Evolutionary conservation across 805 yeast genomes (phyloP).

Genomic region (Candida krabiensis): DNA sequence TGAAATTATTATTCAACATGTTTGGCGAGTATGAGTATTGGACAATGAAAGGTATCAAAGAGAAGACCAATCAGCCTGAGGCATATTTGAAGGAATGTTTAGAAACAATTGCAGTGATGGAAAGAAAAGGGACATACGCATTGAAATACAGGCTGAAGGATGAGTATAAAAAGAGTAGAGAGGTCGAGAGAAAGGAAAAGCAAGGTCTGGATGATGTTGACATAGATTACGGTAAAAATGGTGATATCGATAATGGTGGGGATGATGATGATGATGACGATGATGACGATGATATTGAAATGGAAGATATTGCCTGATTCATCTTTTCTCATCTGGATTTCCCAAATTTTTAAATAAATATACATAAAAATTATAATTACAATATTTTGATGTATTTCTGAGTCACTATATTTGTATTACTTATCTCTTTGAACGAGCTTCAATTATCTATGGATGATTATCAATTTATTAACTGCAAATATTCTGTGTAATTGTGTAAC

Average conservation of each 20-base stretch:
- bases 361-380: too few relatives aligned
- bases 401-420: too few relatives aligned
- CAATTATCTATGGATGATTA: too few relatives aligned
- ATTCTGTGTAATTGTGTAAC: too few relatives aligned
- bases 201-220: constrained; percentile 48
- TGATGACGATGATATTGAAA: constrained; percentile 67
- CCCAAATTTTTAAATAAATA: too few relatives aligned
- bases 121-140: constrained; percentile 95
- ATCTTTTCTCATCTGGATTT: background rate
- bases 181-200: constrained; percentile 70
- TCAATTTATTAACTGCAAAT: too few relatives aligned
- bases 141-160: constrained; percentile 86
- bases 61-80: constrained; percentile 94
- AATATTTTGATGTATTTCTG: too few relatives aligned
- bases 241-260: constrained; percentile 35
- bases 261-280: constrained; percentile 67
- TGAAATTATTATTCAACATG: constrained; percentile 82
- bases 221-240: constrained; percentile 33
- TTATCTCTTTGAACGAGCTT: too few relatives aligned
- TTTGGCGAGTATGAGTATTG: constrained; percentile 96
- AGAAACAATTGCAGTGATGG: constrained; percentile 84
- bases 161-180: constrained; percentile 80
- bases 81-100: constrained; percentile 86
- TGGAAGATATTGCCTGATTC: constrained; percentile 65
- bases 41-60: constrained; percentile 92